Base-by-base conservation (phyloP, 495 filamentous ascomycete genomes). In the Pseudomonodictys pantanalensis region DNA sequence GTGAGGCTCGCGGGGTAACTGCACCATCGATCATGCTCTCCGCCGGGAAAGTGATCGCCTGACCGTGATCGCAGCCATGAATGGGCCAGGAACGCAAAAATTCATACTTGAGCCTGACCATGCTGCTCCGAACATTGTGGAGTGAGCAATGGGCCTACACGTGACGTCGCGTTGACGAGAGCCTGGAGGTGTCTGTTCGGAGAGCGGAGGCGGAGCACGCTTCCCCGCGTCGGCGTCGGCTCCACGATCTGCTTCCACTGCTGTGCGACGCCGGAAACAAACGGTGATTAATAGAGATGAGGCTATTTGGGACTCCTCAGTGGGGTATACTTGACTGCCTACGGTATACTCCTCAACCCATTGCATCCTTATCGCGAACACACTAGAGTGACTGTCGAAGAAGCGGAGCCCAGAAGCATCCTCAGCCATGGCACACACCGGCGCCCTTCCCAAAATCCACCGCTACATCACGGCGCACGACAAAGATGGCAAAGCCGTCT, bases 391-490 rank as follows among this genome's bases (percentile, higher is more conserved):
- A 18, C 38, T 33, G 15, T 50, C 24, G n/a, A 12, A 2, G 2
- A 23, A 50, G 9, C 12, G 8, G 17, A 20, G 17, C n/a, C 25
- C 42, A 42, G 35, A n/a, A 39, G 7, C 12, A 2, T 41, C 23
- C 20, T 22, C 26, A 24, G 46, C 12, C 50, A 68, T 68, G 66
- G 66, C 66, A 22, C 66, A 68, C 54, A 49, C 59, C 42, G 66
- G 66, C 28, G 54, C 56, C 5, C 66, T 68, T 30, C 66, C 46
- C 10, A 60, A 55, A 24, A 52, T 65, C 24, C 24, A 62, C 22
- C 49, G 49, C 18, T 65, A 35, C 22, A 65, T 47, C 67, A 72
- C 69, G 5, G 65, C 60, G 24, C 70, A 72, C 59, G 41, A 66
- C 49, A 17, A 24, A 11, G 30, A 64, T 7, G 70, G 66, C 26